These are phyloP conservation scores for Hirsutella thompsonii DNA, from an alignment of 2,329 filamentous ascomycete species.

Conservation along the genomic window DNA sequence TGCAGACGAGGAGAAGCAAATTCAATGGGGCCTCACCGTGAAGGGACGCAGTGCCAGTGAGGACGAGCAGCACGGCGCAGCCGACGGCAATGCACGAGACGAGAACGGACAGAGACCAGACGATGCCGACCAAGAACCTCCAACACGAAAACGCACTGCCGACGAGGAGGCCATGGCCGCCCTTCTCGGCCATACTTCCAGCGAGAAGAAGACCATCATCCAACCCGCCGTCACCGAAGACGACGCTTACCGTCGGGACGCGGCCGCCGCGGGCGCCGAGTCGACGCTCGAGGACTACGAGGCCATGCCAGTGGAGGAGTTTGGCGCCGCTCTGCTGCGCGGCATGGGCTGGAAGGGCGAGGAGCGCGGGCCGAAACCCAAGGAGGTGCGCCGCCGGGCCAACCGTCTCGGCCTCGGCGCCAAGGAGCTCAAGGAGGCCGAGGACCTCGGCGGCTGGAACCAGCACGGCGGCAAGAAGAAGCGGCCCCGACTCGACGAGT, in stretches of 20 bases:
- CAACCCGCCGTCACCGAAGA: slow-evolving; percentile 35
- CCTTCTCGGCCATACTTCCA: slow-evolving; percentile 43
- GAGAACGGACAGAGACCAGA: background rate
- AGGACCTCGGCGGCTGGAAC: slow-evolving; percentile 73
- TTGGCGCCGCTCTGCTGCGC: slow-evolving; percentile 76
- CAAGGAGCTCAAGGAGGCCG: slow-evolving; percentile 58
- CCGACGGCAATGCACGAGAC: background rate
- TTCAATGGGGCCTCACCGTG: slow-evolving; percentile 42
- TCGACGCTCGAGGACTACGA: slow-evolving; percentile 77
- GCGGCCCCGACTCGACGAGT: slow-evolving; percentile 35
- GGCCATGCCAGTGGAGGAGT: slow-evolving; percentile 84
- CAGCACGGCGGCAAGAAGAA: slow-evolving; percentile 41
- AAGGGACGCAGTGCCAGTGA: slow-evolving; percentile 37
- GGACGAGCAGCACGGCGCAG: slow-evolving; percentile 10
- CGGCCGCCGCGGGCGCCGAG: slow-evolving; percentile 58
- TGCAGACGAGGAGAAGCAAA: slow-evolving; percentile 34
- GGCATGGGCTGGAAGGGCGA: slow-evolving; percentile 92
- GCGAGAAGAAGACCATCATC: slow-evolving; percentile 36
- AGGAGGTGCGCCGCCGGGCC: slow-evolving; percentile 58
- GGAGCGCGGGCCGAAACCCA: slow-evolving; percentile 35
- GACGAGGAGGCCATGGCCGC: slow-evolving; percentile 52
- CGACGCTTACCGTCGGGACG: slow-evolving; percentile 58
- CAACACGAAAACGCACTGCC: slow-evolving; percentile 10
- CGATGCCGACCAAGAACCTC: slow-evolving; percentile 1
- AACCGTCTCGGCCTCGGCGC: slow-evolving; percentile 82